Evolutionary conservation across 2,329 filamentous ascomycete species (phyloP).

Genomic region (Hypoxylon sp.): DNA sequence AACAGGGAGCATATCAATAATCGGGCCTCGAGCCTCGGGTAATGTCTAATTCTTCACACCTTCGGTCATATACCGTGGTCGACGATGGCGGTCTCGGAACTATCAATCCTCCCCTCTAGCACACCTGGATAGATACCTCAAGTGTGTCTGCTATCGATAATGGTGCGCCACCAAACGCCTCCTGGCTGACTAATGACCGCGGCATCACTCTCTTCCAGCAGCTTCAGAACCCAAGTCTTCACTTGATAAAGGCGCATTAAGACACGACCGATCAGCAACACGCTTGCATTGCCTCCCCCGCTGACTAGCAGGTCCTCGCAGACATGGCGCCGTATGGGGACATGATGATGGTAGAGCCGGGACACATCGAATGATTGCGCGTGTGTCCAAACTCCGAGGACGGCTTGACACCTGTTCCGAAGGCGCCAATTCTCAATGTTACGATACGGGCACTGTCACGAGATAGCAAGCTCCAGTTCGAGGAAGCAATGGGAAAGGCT

Average conservation of each 20-base stretch:
- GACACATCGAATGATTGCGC: slow-evolving; percentile 3
- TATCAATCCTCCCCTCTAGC: slow-evolving; percentile 40
- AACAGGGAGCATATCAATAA: background rate
- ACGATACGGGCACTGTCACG: slow-evolving; percentile 21
- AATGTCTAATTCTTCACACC: background rate
- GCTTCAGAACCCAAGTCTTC: slow-evolving; percentile 31
- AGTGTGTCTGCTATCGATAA: slow-evolving; percentile 28
- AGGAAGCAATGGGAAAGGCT: slow-evolving; percentile 28
- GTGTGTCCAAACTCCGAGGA: slow-evolving; percentile 7
- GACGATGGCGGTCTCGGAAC: slow-evolving; percentile 42
- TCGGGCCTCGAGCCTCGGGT: background rate
- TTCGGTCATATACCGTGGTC: background rate
- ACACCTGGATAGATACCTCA: slow-evolving; percentile 37
- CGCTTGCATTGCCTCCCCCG: slow-evolving; percentile 37
- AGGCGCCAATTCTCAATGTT: slow-evolving; percentile 36
- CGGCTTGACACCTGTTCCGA: background rate
- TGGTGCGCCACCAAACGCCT: slow-evolving; percentile 26
- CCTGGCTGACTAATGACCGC: slow-evolving; percentile 34
- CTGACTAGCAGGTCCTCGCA: slow-evolving; percentile 32
- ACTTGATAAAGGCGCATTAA: slow-evolving; percentile 47
- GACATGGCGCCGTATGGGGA: slow-evolving; percentile 12
- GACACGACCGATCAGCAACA: slow-evolving; percentile 43
- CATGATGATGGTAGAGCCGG: background rate
- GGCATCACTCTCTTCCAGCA: slow-evolving; percentile 44
- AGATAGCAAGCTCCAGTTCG: slow-evolving; percentile 25